These are phyloP conservation scores for Aspergillus sp. DNA, from an alignment of 2,329 filamentous ascomycete species.

Conservation along the genomic window DNA sequence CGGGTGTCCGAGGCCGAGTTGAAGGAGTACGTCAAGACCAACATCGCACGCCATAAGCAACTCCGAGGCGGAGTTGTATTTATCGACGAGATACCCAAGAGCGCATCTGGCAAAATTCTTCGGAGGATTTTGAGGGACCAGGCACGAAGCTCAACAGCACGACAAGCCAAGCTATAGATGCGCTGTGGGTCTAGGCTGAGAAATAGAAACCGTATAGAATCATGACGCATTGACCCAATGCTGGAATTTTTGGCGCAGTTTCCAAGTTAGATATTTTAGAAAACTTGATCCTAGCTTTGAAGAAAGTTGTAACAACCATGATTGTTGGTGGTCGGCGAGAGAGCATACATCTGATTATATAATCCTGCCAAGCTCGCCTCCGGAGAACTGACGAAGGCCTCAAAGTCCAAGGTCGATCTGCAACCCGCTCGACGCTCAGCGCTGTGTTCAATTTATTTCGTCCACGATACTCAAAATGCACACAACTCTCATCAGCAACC, in stretches of 20 bases:
- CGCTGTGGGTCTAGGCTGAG: background rate
- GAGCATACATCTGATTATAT: slow-evolving; percentile 19
- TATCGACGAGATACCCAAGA: slow-evolving; percentile 16
- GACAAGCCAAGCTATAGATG: slow-evolving; percentile 13
- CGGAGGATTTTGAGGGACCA: slow-evolving; percentile 13
- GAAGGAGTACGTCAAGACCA: slow-evolving; percentile 13
- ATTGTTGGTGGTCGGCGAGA: background rate
- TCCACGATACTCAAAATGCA: slow-evolving; percentile 24
- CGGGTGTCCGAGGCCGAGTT: slow-evolving; percentile 9
- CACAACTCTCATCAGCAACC: slow-evolving; percentile 26
- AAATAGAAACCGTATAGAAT: background rate
- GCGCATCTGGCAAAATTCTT: slow-evolving; percentile 17
- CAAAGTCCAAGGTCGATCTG: background rate
- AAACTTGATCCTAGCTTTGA: background rate
- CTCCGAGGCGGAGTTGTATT: slow-evolving; percentile 17
- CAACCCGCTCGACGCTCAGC: slow-evolving; percentile 7
- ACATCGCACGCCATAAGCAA: slow-evolving; percentile 15
- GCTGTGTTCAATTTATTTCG: background rate
- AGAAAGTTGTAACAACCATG: background rate
- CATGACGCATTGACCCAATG: too few relatives aligned
- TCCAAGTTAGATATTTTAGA: too few relatives aligned
- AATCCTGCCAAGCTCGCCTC: slow-evolving; percentile 10
- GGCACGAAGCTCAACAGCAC: background rate
- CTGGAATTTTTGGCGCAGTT: too few relatives aligned
- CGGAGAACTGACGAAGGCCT: slow-evolving; percentile 6